These are phyloP conservation scores for Stephanodiscus minutulus DNA, from an alignment of 108 stramenopile genomes.

Conservation along the genomic window DNA sequence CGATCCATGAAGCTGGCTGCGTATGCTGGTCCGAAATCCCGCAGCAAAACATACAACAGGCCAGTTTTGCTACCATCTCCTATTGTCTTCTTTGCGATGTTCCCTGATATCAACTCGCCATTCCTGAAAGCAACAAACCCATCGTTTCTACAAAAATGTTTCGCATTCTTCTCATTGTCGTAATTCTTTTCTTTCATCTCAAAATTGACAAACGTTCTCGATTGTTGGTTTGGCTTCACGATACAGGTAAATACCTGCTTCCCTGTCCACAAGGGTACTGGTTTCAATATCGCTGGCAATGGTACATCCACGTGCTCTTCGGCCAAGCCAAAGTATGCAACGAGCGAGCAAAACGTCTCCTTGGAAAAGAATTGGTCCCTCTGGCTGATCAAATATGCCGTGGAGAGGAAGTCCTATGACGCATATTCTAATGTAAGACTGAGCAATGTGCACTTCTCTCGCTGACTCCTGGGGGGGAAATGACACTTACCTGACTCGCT, in stretches of 20 bases:
- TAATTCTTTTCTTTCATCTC: conserved; percentile 97
- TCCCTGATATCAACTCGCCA: conserved; percentile 92
- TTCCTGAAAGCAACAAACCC: conserved; percentile 94
- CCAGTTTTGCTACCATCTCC: conserved; percentile 97
- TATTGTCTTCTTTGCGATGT: conserved; percentile 95
- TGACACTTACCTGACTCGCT: too few species aligned
- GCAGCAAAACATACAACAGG: conserved; percentile 89
- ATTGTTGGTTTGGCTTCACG: conserved; percentile 81
- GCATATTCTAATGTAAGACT: too few species aligned
- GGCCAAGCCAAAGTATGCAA: conserved; percentile 92
- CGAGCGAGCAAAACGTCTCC: conserved; percentile 87
- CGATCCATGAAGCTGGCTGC: conserved; percentile 93
- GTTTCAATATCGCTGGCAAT: conserved; percentile 89
- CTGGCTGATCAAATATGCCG: conserved; percentile 94
- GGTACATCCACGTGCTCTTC: conserved; percentile 93
- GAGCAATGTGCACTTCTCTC: too few species aligned
- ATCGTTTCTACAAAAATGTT: conserved; percentile 94
- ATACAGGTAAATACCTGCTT: conserved; percentile 93
- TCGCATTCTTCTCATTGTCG: conserved; percentile 51
- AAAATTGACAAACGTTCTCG: conserved; percentile 80
- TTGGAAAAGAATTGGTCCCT: conserved; percentile 91
- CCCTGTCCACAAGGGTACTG: conserved; percentile 95
- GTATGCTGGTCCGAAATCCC: conserved; percentile 71
- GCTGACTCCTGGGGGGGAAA: too few species aligned
- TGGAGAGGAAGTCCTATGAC: conserved; percentile 97